These are phyloP conservation scores for Epichloe aotearoae DNA, from an alignment of 2,329 filamentous ascomycete species.

Conservation along the genomic window DNA sequence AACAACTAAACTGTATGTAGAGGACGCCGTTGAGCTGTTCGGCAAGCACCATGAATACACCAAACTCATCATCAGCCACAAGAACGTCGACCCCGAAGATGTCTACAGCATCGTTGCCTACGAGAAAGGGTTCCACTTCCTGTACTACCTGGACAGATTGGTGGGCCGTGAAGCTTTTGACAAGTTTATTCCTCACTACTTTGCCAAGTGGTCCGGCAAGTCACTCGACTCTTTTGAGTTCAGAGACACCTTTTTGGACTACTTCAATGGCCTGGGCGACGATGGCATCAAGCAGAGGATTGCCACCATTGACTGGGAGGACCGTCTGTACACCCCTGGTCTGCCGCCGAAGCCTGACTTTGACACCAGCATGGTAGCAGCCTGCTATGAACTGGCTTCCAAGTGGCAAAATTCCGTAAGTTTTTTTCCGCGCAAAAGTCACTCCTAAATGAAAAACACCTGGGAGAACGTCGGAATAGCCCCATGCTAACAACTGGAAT, in stretches of 20 bases:
- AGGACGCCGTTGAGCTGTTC: constrained; percentile 66
- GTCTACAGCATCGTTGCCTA: constrained; percentile 89
- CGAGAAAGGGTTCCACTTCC: constrained; percentile 90
- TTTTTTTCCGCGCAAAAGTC: constrained; percentile 17
- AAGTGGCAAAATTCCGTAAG: constrained; percentile 59
- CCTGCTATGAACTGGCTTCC: constrained; percentile 68
- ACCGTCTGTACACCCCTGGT: constrained; percentile 77
- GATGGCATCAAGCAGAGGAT: constrained; percentile 50
- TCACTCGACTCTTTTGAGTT: constrained; percentile 92
- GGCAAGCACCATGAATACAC: constrained; percentile 86
- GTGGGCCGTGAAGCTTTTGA: constrained; percentile 82
- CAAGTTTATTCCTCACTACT: constrained; percentile 92
- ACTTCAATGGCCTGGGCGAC: constrained; percentile 59
- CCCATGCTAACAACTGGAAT: constrained; percentile 13
- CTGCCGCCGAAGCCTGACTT: constrained; percentile 84
- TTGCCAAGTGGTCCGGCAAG: constrained; percentile 69
- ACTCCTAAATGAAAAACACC: not conserved
- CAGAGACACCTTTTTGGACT: constrained; percentile 78
- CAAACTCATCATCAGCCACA: constrained; percentile 74
- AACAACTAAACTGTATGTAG: constrained; percentile 18
- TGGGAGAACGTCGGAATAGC: not conserved
- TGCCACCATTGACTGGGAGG: constrained; percentile 73
- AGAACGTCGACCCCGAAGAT: constrained; percentile 88
- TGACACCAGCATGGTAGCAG: constrained; percentile 75
- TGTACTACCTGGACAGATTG: constrained; percentile 80